Base-by-base conservation (phyloP, 768 basidiomycete species). In the Pisolithus orientalis region DNA sequence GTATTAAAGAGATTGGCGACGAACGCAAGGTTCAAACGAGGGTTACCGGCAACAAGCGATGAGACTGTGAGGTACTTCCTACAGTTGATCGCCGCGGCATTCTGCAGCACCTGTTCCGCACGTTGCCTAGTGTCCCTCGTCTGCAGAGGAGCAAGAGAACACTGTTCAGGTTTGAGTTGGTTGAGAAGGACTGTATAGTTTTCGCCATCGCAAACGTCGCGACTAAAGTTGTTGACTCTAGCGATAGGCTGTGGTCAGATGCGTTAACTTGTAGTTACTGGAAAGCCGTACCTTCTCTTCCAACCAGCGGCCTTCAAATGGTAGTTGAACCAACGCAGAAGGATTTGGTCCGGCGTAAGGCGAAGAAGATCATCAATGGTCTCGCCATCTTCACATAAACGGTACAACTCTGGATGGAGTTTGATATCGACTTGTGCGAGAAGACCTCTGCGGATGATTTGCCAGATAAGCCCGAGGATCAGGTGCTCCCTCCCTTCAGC, bases 1-100 rank as follows among this genome's bases (percentile, higher is more conserved):
- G 91, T 98, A 75, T 99, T 99, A 82, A 99, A 99, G 50, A 99
- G 80, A 70, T 98, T 95, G 39, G 96, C 96, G 53, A 97, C 95
- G 66, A 98, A 99, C 13, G 93, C 93, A 51, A 99, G 87, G 70
- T 99, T 99, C 43, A 99, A 81, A 59, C 94, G 92, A 9, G 94
- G 94, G 67, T 99, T 99, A 17, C 96, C 96, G 3, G 92, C 74
- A 28, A 97, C 80, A 53, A 99, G 83, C 7, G 96, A 90, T 2
- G 90, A 85, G 0, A 90, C 84, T 0, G 95, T 94, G 21, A 99
- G 80, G 75, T 94, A 99, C 66, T 96, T 95, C 60, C 95, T 79
- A 73, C 96, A 99, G 32, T 89, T 90, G 59, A 99, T 98, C 50
- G 75, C 76, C 51, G 86, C 95, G 11, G 96, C 96, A 62, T 96